Evolutionary conservation across 2,329 filamentous ascomycete genomes (phyloP).

Genomic region (Coniochaeta sp.): DNA sequence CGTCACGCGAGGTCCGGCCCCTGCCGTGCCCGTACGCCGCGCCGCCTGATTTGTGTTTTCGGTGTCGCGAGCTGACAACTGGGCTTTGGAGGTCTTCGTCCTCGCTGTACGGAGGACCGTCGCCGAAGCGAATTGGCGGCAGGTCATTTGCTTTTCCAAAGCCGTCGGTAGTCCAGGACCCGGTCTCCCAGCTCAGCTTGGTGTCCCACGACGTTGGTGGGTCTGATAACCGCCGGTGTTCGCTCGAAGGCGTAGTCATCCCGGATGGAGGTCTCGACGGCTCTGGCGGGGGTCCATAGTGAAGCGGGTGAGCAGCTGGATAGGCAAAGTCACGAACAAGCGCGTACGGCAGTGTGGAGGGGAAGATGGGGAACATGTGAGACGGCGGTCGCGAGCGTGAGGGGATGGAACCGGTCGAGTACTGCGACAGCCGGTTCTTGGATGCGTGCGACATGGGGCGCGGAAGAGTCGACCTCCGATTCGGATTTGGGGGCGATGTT

Average conservation of each 20-base stretch:
- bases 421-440: constrained; percentile 76
- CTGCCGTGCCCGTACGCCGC: constrained; percentile 31
- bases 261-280: constrained; percentile 63
- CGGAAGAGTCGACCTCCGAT: constrained; percentile 52
- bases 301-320: constrained; percentile 70
- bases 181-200: constrained; percentile 48
- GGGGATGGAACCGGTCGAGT: constrained; percentile 61
- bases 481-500: constrained; percentile 44
- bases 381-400: constrained; percentile 72
- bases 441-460: constrained; percentile 69
- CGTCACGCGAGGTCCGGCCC: constrained; percentile 35
- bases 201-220: constrained; percentile 69
- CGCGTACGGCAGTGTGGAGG: constrained; percentile 81
- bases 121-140: constrained; percentile 74
- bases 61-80: constrained; percentile 76
- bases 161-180: constrained; percentile 41
- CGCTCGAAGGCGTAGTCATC: constrained; percentile 77
- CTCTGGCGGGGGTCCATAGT: constrained; percentile 86
- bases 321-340: constrained; percentile 96
- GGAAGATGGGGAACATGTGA: constrained; percentile 74
- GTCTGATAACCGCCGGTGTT: constrained; percentile 74
- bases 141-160: constrained; percentile 62
- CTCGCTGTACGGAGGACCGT: constrained; percentile 89
- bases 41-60: constrained; percentile 67
- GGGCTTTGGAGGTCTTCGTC: constrained; percentile 93